These are phyloP conservation scores for Neocucurbitaria cava DNA, from an alignment of 2,329 filamentous ascomycete species.

Conservation along the genomic window DNA sequence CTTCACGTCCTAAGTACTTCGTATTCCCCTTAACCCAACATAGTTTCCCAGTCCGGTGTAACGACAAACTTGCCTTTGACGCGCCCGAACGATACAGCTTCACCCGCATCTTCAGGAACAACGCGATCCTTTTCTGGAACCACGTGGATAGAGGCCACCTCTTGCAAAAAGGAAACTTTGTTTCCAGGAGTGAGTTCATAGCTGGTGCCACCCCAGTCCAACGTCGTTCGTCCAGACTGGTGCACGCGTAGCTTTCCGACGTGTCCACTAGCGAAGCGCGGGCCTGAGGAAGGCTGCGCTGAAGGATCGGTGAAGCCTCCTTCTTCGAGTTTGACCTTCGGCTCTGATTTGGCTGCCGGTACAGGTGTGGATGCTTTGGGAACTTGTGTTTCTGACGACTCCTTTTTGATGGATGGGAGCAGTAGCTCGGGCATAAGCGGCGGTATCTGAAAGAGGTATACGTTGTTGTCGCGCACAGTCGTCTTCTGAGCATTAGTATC, in stretches of 20 bases:
- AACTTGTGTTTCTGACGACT: conserved; percentile 21
- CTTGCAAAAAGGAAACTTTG: conserved; percentile 65
- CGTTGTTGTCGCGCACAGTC: conserved; percentile 57
- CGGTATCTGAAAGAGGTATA: conserved; percentile 71
- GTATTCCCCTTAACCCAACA: not conserved
- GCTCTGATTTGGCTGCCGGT: conserved; percentile 22
- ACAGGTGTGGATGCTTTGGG: conserved; percentile 16
- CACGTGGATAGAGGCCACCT: conserved; percentile 56
- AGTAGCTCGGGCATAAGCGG: conserved; percentile 66
- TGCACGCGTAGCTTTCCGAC: conserved; percentile 69
- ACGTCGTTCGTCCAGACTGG: conserved; percentile 65
- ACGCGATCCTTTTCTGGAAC: conserved; percentile 45
- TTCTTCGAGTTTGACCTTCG: conserved; percentile 43
- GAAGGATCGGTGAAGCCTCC: conserved; percentile 28
- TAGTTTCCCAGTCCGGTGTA: conserved; percentile 63
- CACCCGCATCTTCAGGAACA: conserved; percentile 46
- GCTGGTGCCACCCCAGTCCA: conserved; percentile 68
- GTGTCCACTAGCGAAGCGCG: conserved; percentile 58
- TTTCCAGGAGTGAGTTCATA: conserved; percentile 65
- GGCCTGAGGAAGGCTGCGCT: conserved; percentile 20
- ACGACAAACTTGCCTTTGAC: conserved; percentile 71
- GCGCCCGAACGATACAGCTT: conserved; percentile 65
- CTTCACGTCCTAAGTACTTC: not conserved
- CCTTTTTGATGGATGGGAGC: conserved; percentile 46
- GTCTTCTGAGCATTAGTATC: conserved; percentile 27